These are phyloP conservation scores for Colletotrichum plurivorum DNA, from an alignment of 2,329 filamentous ascomycete species.

Conservation along the genomic window DNA sequence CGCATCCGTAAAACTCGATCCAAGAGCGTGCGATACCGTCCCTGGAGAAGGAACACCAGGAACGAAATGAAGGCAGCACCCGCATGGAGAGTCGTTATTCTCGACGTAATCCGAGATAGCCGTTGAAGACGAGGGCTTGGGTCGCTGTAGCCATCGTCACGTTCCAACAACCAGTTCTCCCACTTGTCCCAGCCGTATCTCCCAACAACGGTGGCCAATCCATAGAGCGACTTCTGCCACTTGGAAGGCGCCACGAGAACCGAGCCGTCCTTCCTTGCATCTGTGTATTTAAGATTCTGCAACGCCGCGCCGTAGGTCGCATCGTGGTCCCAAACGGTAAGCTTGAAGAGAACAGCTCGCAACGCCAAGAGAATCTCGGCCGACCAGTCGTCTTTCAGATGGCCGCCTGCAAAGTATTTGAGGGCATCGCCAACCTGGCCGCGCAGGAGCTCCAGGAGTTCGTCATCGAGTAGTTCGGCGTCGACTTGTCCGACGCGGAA, in stretches of 20 bases:
- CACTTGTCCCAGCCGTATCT: slow-evolving; percentile 93
- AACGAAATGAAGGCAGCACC: slow-evolving; percentile 88
- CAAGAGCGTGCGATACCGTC: slow-evolving; percentile 89
- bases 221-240: slow-evolving; percentile 88
- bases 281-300: slow-evolving; percentile 91
- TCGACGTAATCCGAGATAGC: slow-evolving; percentile 78
- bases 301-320: slow-evolving; percentile 94
- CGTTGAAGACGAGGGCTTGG: slow-evolving; percentile 64
- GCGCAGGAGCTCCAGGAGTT: slow-evolving; percentile 87
- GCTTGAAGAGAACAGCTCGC: slow-evolving; percentile 88
- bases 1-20: slow-evolving; percentile 89
- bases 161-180: slow-evolving; percentile 86
- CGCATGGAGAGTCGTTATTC: slow-evolving; percentile 81
- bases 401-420: slow-evolving; percentile 83
- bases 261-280: slow-evolving; percentile 77
- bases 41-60: slow-evolving; percentile 90
- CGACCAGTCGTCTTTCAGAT: slow-evolving; percentile 88
- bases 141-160: slow-evolving; percentile 79
- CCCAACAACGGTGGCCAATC: slow-evolving; percentile 87
- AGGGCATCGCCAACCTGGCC: slow-evolving; percentile 89
- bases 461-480: slow-evolving; percentile 93
- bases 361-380: slow-evolving; percentile 86
- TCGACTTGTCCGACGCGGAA: slow-evolving; percentile 97
- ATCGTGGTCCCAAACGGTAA: slow-evolving; percentile 96
- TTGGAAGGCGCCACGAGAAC: slow-evolving; percentile 79